Conservation (phyloP, 1,139 yeast species). For the Hanseniaspora sp. region DNA sequence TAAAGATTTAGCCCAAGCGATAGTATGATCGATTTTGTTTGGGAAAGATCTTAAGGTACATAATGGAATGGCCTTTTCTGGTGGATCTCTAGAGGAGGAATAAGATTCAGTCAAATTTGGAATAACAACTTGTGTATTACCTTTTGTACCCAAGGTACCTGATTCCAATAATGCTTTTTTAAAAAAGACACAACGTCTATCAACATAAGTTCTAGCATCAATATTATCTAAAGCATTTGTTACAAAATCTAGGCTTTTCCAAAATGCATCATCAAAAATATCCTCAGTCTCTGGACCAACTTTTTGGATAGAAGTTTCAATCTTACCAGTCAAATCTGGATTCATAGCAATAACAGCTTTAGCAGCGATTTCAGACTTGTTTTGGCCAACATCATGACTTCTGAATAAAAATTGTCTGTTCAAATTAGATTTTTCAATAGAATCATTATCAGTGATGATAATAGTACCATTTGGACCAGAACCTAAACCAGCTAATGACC, state of each 20-base stretch:
- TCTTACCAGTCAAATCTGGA: conserved; percentile 68
- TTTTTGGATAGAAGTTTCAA: conserved; percentile 67
- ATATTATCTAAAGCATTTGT: conserved; percentile 95
- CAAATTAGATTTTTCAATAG: conserved; percentile 88
- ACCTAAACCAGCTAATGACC: conserved; percentile 96
- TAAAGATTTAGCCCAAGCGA: conserved; percentile 95
- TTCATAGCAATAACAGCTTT: conserved; percentile 74
- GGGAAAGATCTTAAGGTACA: conserved; percentile 97
- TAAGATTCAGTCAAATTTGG: conserved; percentile 91
- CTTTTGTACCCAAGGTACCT: conserved; percentile 96
- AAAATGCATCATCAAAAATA: conserved; percentile 74
- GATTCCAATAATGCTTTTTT: conserved; percentile 86
- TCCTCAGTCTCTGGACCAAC: conserved; percentile 90
- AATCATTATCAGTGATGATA: conserved; percentile 81
- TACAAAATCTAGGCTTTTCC: conserved; percentile 74
- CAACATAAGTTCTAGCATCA: conserved; percentile 95
- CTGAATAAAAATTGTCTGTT: conserved; percentile 94
- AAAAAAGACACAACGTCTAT: conserved; percentile 89
- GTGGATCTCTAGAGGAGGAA: conserved; percentile 95
- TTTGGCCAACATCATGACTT: conserved; percentile 84
- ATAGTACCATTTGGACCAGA: conserved; percentile 83
- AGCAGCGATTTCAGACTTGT: conserved; percentile 86
- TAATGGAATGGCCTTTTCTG: conserved; percentile 92
- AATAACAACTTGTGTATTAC: conserved; percentile 91
- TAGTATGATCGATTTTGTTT: conserved; percentile 93